A percentile compares a stretch with the other conserved stretches of the same genome.
Conservation (phyloP, 2,329 filamentous ascomycete species). For the Coleophoma crateriformis region DNA sequence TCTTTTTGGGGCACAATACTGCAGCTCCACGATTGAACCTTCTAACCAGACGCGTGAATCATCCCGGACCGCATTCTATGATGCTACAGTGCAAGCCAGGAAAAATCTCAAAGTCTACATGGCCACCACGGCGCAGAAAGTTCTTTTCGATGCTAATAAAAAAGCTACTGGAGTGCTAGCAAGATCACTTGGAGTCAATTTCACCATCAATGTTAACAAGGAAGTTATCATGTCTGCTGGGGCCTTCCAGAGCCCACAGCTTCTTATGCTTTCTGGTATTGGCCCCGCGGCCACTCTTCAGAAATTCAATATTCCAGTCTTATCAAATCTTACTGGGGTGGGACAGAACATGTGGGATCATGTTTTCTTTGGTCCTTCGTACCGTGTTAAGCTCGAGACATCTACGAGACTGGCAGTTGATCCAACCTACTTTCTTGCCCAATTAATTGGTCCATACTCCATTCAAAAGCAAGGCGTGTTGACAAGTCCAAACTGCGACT, state of each 20-base stretch:
- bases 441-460: not conserved
- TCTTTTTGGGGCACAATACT: slow-evolving; percentile 2
- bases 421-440: not conserved
- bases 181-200: slow-evolving; percentile 7
- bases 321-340: slow-evolving; percentile 21
- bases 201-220: slow-evolving; percentile 10
- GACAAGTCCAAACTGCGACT: slow-evolving; percentile 8
- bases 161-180: slow-evolving; percentile 36
- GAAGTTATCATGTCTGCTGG: slow-evolving; percentile 12
- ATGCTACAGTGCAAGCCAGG: not conserved
- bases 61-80: slow-evolving; percentile 5
- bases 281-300: slow-evolving; percentile 36
- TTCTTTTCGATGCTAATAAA: slow-evolving; percentile 36
- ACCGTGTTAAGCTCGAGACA: not conserved
- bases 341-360: slow-evolving; percentile 41
- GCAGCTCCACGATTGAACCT: slow-evolving; percentile 8
- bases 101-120: slow-evolving; percentile 33
- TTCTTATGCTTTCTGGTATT: slow-evolving; percentile 43
- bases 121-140: slow-evolving; percentile 35
- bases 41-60: slow-evolving; percentile 9
- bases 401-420: not conserved
- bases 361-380: not conserved
- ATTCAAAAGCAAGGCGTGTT: slow-evolving; percentile 1
- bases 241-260: slow-evolving; percentile 42
- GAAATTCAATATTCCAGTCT: slow-evolving; percentile 34